phyloP scores from a whole-genome alignment of 1,139 yeast genomes.

The Pichia norvegensis region DNA sequence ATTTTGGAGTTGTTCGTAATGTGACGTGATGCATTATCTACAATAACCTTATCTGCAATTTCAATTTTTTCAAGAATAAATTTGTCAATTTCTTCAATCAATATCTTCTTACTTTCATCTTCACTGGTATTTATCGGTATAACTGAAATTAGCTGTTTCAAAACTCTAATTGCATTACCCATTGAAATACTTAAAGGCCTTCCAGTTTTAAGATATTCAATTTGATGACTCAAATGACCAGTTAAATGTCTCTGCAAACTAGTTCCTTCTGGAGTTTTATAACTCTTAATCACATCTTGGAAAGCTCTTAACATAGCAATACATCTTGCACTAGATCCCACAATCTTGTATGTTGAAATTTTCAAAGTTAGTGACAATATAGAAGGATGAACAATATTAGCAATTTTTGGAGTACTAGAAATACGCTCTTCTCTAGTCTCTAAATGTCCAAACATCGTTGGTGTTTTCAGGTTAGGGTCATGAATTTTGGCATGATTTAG shows the following conservation, averaged over 20 bases:
- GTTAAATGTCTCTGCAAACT: constrained; percentile 85
- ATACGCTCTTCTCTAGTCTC: constrained; percentile 77
- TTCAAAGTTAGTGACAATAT: constrained; percentile 72
- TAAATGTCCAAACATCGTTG: constrained; percentile 76
- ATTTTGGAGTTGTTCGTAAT: constrained; percentile 72
- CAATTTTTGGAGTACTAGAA: constrained; percentile 52
- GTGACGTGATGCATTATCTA: constrained; percentile 72
- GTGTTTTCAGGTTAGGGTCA: constrained; percentile 38
- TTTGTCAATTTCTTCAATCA: constrained; percentile 64
- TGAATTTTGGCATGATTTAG: constrained; percentile 47
- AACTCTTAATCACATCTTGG: constrained; percentile 70
- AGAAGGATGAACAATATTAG: constrained; percentile 80
- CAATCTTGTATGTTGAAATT: constrained; percentile 74
- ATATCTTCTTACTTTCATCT: constrained; percentile 58
- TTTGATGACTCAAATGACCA: constrained; percentile 85
- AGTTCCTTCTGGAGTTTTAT: constrained; percentile 77
- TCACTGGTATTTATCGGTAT: constrained; percentile 69
- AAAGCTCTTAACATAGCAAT: constrained; percentile 80
- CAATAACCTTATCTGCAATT: constrained; percentile 75
- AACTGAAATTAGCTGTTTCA: constrained; percentile 85
- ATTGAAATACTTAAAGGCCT: constrained; percentile 88
- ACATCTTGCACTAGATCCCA: constrained; percentile 86
- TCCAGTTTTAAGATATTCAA: constrained; percentile 84
- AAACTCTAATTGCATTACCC: constrained; percentile 98
- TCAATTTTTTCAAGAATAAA: constrained; percentile 83